Conservation (phyloP, 495 filamentous ascomycete species). For the Penicillium psychrofluorescens region DNA sequence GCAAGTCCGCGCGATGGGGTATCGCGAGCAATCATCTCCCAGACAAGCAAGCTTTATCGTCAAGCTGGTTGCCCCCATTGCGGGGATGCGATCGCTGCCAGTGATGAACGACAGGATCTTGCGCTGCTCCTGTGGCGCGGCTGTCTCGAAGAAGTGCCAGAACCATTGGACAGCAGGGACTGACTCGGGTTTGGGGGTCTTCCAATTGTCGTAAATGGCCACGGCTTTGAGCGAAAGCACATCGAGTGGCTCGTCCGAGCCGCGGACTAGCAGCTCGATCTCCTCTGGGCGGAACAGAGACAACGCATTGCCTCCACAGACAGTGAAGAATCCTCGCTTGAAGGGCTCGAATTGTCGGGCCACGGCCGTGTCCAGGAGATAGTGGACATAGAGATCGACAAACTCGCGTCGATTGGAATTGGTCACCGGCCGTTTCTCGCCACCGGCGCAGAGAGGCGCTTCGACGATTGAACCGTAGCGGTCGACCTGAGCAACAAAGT, state of each 20-base stretch:
- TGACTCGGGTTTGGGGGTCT: constrained; percentile 35
- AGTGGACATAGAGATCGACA: constrained; percentile 78
- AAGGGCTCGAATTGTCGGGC: constrained; percentile 88
- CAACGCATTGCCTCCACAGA: constrained; percentile 84
- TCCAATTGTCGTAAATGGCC: constrained; percentile 80
- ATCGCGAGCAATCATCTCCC: constrained; percentile 66
- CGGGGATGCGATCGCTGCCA: constrained; percentile 88
- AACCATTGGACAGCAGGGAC: constrained; percentile 77
- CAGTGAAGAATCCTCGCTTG: constrained; percentile 89
- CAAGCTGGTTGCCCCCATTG: constrained; percentile 80
- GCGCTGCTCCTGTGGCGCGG: constrained; percentile 61
- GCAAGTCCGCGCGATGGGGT: constrained; percentile 83
- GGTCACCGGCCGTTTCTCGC: constrained; percentile 71
- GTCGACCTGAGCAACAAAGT: constrained; percentile 74
- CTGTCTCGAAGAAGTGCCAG: constrained; percentile 71
- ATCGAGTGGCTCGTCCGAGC: constrained; percentile 80
- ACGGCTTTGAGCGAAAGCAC: constrained; percentile 69
- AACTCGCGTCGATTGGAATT: constrained; percentile 81
- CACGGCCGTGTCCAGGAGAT: constrained; percentile 74
- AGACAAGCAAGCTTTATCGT: constrained; percentile 68
- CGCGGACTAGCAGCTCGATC: constrained; percentile 82
- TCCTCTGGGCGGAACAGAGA: constrained; percentile 91
- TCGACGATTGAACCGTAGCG: constrained; percentile 62
- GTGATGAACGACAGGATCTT: constrained; percentile 83
- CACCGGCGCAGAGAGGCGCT: constrained; percentile 68